A percentile compares a stretch with the other conserved stretches of the same genome.
These are phyloP conservation scores for Ceratocystis huliohia DNA, from an alignment of 2,329 filamentous ascomycete genomes.

Conservation along the genomic window DNA sequence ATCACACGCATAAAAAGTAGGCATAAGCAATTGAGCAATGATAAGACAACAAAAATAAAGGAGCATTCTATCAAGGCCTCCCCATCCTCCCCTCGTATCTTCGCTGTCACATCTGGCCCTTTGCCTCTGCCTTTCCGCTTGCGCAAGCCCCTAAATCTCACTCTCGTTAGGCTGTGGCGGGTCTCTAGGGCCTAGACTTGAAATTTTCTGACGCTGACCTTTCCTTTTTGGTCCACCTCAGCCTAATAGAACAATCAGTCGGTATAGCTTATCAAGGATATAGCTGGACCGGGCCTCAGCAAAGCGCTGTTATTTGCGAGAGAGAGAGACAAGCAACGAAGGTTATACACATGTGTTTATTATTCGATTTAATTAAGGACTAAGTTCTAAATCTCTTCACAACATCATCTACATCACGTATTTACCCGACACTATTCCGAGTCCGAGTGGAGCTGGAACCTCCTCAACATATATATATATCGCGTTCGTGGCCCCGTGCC, in stretches of 20 bases:
- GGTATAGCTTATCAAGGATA: slow-evolving; percentile 6
- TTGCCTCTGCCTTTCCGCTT: background rate
- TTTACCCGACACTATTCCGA: too few species aligned
- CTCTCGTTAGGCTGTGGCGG: background rate
- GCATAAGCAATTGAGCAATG: too few species aligned
- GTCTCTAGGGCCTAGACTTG: background rate
- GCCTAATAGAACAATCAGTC: background rate
- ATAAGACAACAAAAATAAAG: too few species aligned
- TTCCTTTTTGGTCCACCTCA: background rate
- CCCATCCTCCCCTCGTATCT: background rate
- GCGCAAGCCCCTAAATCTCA: slow-evolving; percentile 3
- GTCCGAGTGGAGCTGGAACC: too few species aligned
- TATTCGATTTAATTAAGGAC: too few species aligned
- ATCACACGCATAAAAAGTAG: background rate
- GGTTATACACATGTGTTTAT: background rate
- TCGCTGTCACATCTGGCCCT: background rate
- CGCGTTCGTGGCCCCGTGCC: background rate
- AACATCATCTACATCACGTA: too few species aligned
- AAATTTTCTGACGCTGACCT: background rate
- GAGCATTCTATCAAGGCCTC: background rate
- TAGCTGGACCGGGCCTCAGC: slow-evolving; percentile 9
- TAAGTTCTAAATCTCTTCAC: too few species aligned
- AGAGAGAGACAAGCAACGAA: background rate
- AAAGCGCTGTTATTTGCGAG: background rate
- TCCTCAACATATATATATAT: background rate